phyloP scores from a whole-genome alignment of 192 early-diverging fungal genomes.

The Phycomyces blakesleeanus region DNA sequence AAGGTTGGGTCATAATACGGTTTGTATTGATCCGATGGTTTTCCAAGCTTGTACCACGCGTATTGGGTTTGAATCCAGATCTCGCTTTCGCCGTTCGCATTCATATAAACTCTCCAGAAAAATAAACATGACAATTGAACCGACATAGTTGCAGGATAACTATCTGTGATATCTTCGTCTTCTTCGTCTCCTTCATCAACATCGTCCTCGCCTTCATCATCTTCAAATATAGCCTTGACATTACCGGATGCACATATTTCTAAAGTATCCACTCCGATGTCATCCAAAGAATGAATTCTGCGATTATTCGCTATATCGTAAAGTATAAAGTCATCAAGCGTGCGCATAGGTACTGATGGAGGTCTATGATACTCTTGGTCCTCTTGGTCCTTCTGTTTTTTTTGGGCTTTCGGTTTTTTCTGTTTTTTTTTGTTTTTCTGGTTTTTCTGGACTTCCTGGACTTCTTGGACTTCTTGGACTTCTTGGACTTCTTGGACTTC shows the following conservation, averaged over 20 bases:
- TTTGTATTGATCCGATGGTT: constrained; percentile 14
- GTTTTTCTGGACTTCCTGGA: too few relatives aligned
- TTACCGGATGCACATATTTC: constrained; percentile 47
- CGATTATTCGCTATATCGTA: constrained; percentile 40
- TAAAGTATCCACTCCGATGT: constrained; percentile 38
- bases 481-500: too few relatives aligned
- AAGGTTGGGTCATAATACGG: constrained; percentile 19
- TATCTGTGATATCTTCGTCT: constrained; percentile 2
- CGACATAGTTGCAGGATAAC: neutral
- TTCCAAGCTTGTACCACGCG: constrained; percentile 21
- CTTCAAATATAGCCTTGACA: constrained; percentile 38
- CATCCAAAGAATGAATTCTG: constrained; percentile 36
- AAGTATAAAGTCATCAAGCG: constrained; percentile 50
- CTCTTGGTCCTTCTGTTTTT: too few relatives aligned
- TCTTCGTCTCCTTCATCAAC: constrained; percentile 18
- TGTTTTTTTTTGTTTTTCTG: too few relatives aligned
- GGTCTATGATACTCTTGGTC: constrained; percentile 3
- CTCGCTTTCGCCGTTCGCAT: constrained; percentile 17
- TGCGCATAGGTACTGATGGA: constrained; percentile 44
- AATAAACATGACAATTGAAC: constrained; percentile 24
- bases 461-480: too few relatives aligned
- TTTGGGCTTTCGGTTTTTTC: too few relatives aligned
- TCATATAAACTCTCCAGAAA: constrained; percentile 25
- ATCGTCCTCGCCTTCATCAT: neutral
- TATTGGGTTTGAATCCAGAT: constrained; percentile 33